Percentiles rank a stretch among this genome's conserved stretches.
These are phyloP conservation scores for Candida sithepensis DNA, from an alignment of 805 yeast genomes.

Conservation along the genomic window DNA sequence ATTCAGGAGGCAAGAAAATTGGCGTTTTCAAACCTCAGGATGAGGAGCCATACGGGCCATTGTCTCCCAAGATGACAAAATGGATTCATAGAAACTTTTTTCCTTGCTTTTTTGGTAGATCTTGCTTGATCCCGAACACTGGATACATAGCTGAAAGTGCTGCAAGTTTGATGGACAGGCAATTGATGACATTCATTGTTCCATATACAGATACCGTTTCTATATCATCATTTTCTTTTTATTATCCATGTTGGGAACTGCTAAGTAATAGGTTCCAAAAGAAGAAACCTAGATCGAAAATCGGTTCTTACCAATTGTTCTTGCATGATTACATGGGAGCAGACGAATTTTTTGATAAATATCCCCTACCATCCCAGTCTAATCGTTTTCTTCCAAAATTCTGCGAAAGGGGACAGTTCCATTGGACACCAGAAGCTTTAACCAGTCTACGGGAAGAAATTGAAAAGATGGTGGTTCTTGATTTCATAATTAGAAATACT, in stretches of 20 bases:
- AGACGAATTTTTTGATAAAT: slow-evolving; percentile 47
- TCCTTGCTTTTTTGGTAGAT: slow-evolving; percentile 74
- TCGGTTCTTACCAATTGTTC: slow-evolving; percentile 68
- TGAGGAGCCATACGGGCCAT: slow-evolving; percentile 77
- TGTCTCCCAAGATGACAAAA: slow-evolving; percentile 76
- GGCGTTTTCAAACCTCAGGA: slow-evolving; percentile 78
- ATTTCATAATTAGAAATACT: slow-evolving; percentile 70
- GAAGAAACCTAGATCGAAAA: slow-evolving; percentile 38
- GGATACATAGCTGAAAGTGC: slow-evolving; percentile 74
- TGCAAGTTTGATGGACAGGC: slow-evolving; percentile 62
- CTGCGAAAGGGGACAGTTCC: slow-evolving; percentile 27
- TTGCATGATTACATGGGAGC: slow-evolving; percentile 58
- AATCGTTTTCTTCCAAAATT: neutral
- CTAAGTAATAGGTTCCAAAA: slow-evolving; percentile 17
- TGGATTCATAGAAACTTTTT: slow-evolving; percentile 74
- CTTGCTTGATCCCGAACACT: slow-evolving; percentile 67
- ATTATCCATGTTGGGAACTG: slow-evolving; percentile 49
- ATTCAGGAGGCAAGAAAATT: slow-evolving; percentile 33
- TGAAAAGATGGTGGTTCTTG: slow-evolving; percentile 67
- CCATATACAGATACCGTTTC: slow-evolving; percentile 61
- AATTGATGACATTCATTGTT: slow-evolving; percentile 55
- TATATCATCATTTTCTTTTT: slow-evolving; percentile 46
- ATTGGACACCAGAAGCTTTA: slow-evolving; percentile 51
- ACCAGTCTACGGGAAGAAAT: slow-evolving; percentile 55
- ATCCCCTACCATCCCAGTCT: slow-evolving; percentile 47